Percentiles rank a stretch among this genome's conserved stretches.
These are phyloP conservation scores for Inga leiocalycina DNA, from an alignment of 306 rosid genomes.

Conservation along the genomic window DNA sequence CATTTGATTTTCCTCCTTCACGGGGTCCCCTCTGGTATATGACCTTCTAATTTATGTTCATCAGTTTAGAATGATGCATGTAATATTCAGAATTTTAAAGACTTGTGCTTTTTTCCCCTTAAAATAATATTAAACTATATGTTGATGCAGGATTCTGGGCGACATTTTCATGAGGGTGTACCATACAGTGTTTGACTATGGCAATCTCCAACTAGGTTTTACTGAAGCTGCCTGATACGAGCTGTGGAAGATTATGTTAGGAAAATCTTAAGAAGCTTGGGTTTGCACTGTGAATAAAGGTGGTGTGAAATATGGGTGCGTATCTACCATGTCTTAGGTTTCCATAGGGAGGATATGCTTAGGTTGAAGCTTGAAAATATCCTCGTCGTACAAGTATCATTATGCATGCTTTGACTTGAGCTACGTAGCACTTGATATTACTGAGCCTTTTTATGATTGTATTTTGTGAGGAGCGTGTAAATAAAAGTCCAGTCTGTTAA, in stretches of 20 bases:
- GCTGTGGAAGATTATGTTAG: slow-evolving; percentile 6
- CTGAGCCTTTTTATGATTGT: neutral
- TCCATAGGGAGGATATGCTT: neutral
- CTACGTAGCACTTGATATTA: neutral
- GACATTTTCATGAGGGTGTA: slow-evolving; percentile 82
- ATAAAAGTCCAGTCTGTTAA: neutral
- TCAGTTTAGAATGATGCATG: neutral
- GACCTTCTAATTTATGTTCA: neutral
- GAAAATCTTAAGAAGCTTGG: slow-evolving; percentile 22
- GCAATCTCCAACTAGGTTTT: slow-evolving; percentile 69
- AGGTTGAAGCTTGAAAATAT: neutral
- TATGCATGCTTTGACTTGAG: neutral
- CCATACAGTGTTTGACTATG: slow-evolving; percentile 84
- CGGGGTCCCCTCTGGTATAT: slow-evolving; percentile 81
- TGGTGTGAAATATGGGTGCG: neutral
- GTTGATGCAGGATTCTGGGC: slow-evolving; percentile 59
- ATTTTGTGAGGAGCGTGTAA: neutral
- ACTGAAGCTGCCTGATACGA: slow-evolving; percentile 64
- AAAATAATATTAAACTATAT: neutral
- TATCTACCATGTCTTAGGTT: slow-evolving; percentile 17
- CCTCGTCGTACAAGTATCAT: neutral
- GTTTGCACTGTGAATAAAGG: slow-evolving; percentile 43
- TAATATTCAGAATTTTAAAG: slow-evolving; percentile 1
- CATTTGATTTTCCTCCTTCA: slow-evolving; percentile 74
- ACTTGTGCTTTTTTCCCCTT: neutral